Evolutionary conservation across 768 basidiomycete species (phyloP).

Genomic region (Neoboletus subvelutipes): DNA sequence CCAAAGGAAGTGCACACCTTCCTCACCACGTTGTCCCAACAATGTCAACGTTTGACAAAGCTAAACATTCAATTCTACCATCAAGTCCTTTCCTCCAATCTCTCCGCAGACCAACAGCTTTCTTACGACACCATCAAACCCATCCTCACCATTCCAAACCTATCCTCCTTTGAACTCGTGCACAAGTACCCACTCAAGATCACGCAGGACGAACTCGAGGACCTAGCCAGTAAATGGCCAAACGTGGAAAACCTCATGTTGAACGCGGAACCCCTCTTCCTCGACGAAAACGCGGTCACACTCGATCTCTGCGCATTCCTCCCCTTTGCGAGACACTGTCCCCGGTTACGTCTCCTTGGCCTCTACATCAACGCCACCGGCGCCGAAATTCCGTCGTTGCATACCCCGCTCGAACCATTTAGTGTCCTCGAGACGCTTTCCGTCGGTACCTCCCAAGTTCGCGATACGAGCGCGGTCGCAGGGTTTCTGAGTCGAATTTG

Average conservation of each 20-base stretch:
- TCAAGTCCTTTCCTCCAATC: constrained; percentile 10
- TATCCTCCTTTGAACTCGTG: constrained; percentile 34
- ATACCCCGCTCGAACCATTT: constrained; percentile 19
- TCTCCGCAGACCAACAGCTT: constrained; percentile 28
- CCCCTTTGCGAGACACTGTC: constrained; percentile 42
- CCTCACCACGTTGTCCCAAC: constrained; percentile 44
- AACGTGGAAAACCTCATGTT: constrained; percentile 43
- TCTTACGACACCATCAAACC: constrained; percentile 38
- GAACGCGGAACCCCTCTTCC: constrained; percentile 46
- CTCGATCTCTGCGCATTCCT: constrained; percentile 41
- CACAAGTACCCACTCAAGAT: constrained; percentile 35
- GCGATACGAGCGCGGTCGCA: constrained; percentile 43
- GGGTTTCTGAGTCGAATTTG: constrained; percentile 54
- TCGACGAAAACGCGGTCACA: constrained; percentile 10
- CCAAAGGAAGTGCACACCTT: constrained; percentile 43
- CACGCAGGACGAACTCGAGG: constrained; percentile 43
- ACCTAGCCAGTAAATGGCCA: constrained; percentile 46
- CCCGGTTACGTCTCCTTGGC: constrained; percentile 35
- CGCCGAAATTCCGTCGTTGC: constrained; percentile 13
- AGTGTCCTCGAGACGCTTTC: constrained; percentile 31
- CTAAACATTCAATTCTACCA: constrained; percentile 41
- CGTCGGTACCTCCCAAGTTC: constrained; percentile 51
- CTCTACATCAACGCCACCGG: constrained; percentile 38
- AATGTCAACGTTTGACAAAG: constrained; percentile 46
- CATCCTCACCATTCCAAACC: constrained; percentile 31